phyloP scores from a whole-genome alignment of 2,329 filamentous ascomycete genomes.

The Aureobasidium sp. region DNA sequence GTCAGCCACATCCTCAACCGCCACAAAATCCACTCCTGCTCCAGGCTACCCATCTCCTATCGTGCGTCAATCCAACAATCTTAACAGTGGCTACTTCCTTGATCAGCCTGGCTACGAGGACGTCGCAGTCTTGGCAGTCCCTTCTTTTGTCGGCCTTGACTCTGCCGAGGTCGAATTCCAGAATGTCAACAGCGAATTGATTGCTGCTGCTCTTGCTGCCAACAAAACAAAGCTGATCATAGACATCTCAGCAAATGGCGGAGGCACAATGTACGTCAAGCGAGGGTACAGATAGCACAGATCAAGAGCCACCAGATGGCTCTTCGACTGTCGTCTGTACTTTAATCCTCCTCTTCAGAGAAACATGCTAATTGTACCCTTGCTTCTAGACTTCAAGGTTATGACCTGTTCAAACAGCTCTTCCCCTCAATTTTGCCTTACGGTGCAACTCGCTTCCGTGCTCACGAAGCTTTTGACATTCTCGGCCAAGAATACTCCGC shows the following conservation, averaged over 20 bases:
- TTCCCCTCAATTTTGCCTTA: slow-evolving; percentile 44
- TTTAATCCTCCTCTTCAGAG: too few species aligned
- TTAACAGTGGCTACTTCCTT: slow-evolving; percentile 40
- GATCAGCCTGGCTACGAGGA: slow-evolving; percentile 36
- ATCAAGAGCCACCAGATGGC: too few species aligned
- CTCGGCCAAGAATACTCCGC: slow-evolving; percentile 34
- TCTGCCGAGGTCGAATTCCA: slow-evolving; percentile 30
- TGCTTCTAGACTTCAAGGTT: slow-evolving; percentile 38
- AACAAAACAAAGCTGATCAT: slow-evolving; percentile 54
- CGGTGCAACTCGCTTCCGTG: slow-evolving; percentile 43
- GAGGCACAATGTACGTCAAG: slow-evolving; percentile 39
- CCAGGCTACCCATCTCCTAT: slow-evolving; percentile 37
- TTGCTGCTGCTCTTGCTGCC: slow-evolving; percentile 35
- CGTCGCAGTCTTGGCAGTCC: slow-evolving; percentile 36
- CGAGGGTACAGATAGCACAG: too few species aligned
- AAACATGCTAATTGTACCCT: too few species aligned
- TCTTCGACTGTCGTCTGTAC: too few species aligned
- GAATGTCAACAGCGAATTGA: slow-evolving; percentile 31
- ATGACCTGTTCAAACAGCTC: slow-evolving; percentile 52
- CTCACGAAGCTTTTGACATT: slow-evolving; percentile 37
- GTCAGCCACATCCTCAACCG: background rate
- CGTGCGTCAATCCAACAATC: slow-evolving; percentile 30
- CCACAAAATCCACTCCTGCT: slow-evolving; percentile 18
- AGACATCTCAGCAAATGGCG: slow-evolving; percentile 50
- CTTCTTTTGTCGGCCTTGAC: slow-evolving; percentile 30